A percentile compares a stretch with the other conserved stretches of the same genome.
Conservation (phyloP, 352 stramenopile species). For the Pythium phragmitis region DNA sequence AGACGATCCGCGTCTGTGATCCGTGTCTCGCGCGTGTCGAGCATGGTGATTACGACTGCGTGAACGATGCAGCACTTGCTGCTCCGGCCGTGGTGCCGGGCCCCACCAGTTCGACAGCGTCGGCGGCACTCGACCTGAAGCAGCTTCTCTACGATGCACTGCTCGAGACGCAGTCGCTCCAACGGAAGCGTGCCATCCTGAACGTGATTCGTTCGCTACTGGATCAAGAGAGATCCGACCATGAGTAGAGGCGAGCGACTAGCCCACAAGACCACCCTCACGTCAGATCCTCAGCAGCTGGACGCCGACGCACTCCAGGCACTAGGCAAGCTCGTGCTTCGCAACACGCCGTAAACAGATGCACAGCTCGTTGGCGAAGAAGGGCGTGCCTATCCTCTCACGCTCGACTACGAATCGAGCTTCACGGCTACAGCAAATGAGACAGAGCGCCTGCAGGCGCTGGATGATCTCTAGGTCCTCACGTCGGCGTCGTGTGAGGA, state of each 20-base stretch:
- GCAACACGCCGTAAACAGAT: not conserved
- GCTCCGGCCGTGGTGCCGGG: constrained; percentile 32
- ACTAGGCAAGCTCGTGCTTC: constrained; percentile 15
- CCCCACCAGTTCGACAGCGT: not conserved
- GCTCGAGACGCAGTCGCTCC: constrained; percentile 27
- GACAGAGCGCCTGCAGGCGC: constrained; percentile 39
- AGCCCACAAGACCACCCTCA: not conserved
- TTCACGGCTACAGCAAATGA: constrained; percentile 33
- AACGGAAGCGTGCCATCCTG: constrained; percentile 40
- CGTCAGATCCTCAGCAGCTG: not conserved
- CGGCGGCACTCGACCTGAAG: constrained; percentile 33
- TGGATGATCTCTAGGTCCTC: constrained; percentile 39
- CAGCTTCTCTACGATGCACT: constrained; percentile 40
- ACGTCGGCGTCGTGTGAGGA: constrained; percentile 45
- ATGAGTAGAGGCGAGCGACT: not conserved
- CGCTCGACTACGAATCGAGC: not conserved
- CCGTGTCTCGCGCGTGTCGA: constrained; percentile 58
- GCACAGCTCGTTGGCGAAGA: constrained; percentile 39
- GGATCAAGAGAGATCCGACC: constrained; percentile 34
- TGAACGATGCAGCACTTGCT: constrained; percentile 25
- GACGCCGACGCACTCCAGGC: constrained; percentile 22
- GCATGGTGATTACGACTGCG: constrained; percentile 43
- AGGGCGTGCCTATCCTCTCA: constrained; percentile 36
- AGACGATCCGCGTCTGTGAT: constrained; percentile 46
- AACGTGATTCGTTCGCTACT: constrained; percentile 52